phyloP scores from a whole-genome alignment of 2,329 filamentous ascomycete genomes.

The Fusarium vanettenii region DNA sequence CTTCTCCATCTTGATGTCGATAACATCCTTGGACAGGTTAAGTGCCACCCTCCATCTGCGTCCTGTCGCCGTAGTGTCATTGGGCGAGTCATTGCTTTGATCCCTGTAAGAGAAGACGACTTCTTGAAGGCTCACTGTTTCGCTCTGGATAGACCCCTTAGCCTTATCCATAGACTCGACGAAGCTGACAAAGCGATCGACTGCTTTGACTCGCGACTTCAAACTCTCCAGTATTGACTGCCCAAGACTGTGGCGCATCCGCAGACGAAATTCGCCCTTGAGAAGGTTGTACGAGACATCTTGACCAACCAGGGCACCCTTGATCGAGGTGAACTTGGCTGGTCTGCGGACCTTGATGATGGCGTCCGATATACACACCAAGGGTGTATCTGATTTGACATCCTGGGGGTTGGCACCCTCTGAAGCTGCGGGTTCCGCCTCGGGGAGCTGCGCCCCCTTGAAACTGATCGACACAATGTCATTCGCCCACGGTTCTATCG shows the following conservation, averaged over 20 bases:
- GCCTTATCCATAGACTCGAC: slow-evolving; percentile 72
- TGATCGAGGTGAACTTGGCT: slow-evolving; percentile 66
- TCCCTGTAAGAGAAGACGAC: slow-evolving; percentile 77
- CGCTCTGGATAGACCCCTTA: slow-evolving; percentile 65
- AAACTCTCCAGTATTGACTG: slow-evolving; percentile 69
- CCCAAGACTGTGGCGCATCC: slow-evolving; percentile 69
- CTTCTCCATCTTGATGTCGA: slow-evolving; percentile 69
- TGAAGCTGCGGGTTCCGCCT: slow-evolving; percentile 19
- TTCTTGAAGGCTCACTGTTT: slow-evolving; percentile 69
- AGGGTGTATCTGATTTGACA: slow-evolving; percentile 15
- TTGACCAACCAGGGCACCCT: slow-evolving; percentile 63
- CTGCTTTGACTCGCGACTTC: slow-evolving; percentile 69
- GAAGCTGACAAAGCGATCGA: slow-evolving; percentile 78
- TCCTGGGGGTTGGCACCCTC: slow-evolving; percentile 6
- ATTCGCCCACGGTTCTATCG: slow-evolving; percentile 64
- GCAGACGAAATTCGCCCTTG: slow-evolving; percentile 72
- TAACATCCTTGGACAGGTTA: slow-evolving; percentile 64
- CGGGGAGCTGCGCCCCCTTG: slow-evolving; percentile 54
- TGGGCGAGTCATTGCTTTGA: slow-evolving; percentile 4
- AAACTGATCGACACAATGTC: slow-evolving; percentile 71
- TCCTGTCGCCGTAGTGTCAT: background rate
- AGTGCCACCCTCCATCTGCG: slow-evolving; percentile 66
- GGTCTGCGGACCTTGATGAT: slow-evolving; percentile 65
- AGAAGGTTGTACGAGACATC: slow-evolving; percentile 71
- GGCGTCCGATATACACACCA: slow-evolving; percentile 62